Base-by-base conservation (phyloP, 2,329 filamentous ascomycete genomes). In the Tolypocladium paradoxum region DNA sequence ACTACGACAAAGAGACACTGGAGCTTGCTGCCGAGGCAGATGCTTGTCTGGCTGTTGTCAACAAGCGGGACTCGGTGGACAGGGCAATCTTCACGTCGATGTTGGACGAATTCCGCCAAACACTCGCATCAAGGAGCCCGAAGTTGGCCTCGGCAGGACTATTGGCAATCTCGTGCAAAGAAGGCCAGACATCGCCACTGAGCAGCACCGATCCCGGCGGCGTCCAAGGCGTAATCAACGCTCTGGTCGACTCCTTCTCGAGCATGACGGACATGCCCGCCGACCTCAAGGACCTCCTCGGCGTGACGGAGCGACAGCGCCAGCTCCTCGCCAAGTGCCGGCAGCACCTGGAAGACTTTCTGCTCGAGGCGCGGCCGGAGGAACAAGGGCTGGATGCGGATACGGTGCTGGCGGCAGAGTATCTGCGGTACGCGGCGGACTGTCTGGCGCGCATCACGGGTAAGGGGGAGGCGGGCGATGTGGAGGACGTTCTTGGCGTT, bases 401-500 rank as follows among this genome's bases (percentile, higher is more conserved):
- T 64, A 85, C 96, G 48, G 92, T 96, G 7, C 78, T 95, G 29
- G 91, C 90, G 12, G 93, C 93, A 0, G 93, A 99, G 69, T 83
- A 91, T 64, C 75, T 99, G 53, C 84, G 93, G 45, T 83, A 82
- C 59, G 91, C 90, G 14, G 90, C 89, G 1, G 81, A 85, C 51
- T 85, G 83, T 57, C 75, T 96, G n/a, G 87, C 90, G 2, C 82
- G 84, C 54, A 95, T 97, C 61, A 97, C 90, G 1, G 93, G 93
- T 0, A 82, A 82, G 53, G 91, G 90, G 1, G 88, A 90, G 61
- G 81, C 80, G 40, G 88, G 90, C 2, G 92, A 97, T 68, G 90
- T 97, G 18, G 92, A 99, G 67, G 93, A 97, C 65, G 89, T 99
- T 8, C 72, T 99, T 46, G 93, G 93, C 0, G 91, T 99, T 24